Base-by-base conservation (phyloP, 805 yeast species). In the Candida ovalis region DNA sequence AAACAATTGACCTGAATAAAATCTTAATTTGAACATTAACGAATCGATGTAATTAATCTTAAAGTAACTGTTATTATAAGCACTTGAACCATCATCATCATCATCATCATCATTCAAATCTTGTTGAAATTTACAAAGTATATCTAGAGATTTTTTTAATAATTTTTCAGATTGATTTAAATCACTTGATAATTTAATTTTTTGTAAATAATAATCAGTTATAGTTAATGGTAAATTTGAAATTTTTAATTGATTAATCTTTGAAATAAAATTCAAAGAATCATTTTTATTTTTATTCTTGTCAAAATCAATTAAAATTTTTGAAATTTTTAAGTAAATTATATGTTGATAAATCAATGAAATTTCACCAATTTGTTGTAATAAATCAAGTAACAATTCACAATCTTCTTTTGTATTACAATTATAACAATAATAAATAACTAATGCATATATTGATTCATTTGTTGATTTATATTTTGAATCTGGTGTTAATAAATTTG, bases 181-280 rank as follows among this genome's bases (percentile, higher is more conserved):
- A 40, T 52, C 55, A 6, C 19, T 25, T 8, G 45, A 33, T 19
- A 52, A 35, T 21, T 39, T 36, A 6, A 56, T 24, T 13, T 46
- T 46, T 28, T 54, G 42, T 5, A 55, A 18, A 38, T 55, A 43
- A 32, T 51, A 55, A n/a, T 45, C 42, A 3, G 51, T 37, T 2
- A 44, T 40, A 10, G 40, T 37, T 5, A 41, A 21, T 1, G 61
- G 56, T 7, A 46, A 42, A 6, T 39, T 22, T 13, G 40, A 37
- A 4, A 57, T 40, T 27, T 55, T 55, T 19, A 49, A 24, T 3
- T 51, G 57, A 37, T 55, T 57, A 1, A 55, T 49, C 36, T 54
- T 50, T 4, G 25, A 19, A 19, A 57, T 41, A 12, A 45, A 42
- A 3, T 44, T 40, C 6, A 42, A 19, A 8, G 52, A 43, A 1